Evolutionary conservation across 768 basidiomycete species (phyloP).

Genomic region (Russula vinacea): DNA sequence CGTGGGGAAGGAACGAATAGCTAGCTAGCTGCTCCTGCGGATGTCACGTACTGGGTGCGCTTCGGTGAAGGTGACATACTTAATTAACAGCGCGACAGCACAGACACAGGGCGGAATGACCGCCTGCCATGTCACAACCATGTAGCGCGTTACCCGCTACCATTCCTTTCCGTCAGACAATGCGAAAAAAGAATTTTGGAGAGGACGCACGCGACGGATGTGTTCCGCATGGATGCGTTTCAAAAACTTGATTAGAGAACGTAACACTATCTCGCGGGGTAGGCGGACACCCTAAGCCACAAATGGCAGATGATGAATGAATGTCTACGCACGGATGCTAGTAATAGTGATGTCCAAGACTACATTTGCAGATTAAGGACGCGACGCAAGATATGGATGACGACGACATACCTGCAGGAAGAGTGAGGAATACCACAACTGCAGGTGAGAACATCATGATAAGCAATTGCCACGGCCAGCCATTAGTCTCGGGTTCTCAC

Average conservation of each 20-base stretch:
- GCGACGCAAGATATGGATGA: neutral
- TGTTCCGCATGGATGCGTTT: constrained; percentile 19
- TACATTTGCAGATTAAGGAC: neutral
- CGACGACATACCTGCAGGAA: constrained; percentile 18
- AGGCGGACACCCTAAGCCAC: neutral
- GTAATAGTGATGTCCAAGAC: constrained; percentile 15
- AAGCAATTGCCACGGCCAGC: neutral
- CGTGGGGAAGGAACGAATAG: neutral
- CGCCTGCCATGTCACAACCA: constrained; percentile 16
- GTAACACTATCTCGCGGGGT: constrained; percentile 3
- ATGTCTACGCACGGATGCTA: constrained; percentile 4
- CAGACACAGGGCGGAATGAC: constrained; percentile 20
- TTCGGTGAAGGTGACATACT: constrained; percentile 12
- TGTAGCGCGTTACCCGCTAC: constrained; percentile 17
- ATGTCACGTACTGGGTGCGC: constrained; percentile 18
- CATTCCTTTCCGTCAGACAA: neutral
- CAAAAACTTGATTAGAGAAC: constrained; percentile 3
- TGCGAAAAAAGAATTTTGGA: neutral
- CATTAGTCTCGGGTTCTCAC: constrained; percentile 11
- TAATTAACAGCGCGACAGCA: constrained; percentile 14
- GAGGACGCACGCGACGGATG: constrained; percentile 16
- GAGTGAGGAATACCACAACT: constrained; percentile 15
- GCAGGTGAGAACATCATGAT: neutral
- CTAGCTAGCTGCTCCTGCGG: neutral
- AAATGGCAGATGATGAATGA: neutral